phyloP scores from a whole-genome alignment of 2,329 filamentous ascomycete genomes.

The Fusarium fracticaudum region DNA sequence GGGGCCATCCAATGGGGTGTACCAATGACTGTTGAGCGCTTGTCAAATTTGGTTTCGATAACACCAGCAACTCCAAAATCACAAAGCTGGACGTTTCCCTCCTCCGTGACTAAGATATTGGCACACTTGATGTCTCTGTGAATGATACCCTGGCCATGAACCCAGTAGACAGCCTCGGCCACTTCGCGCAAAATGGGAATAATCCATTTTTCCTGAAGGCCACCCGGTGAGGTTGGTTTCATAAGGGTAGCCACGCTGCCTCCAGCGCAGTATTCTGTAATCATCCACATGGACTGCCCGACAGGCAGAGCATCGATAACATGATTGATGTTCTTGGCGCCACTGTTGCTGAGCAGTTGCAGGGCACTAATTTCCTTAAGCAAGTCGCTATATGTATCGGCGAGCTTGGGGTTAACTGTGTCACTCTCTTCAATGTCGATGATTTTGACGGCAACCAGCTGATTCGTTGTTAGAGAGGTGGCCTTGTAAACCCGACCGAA shows the following conservation, averaged over 20 bases:
- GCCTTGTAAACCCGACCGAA: constrained; percentile 80
- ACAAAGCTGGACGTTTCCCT: constrained; percentile 80
- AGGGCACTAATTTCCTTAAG: constrained; percentile 76
- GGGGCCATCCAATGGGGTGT: constrained; percentile 90
- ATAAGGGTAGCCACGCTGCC: constrained; percentile 81
- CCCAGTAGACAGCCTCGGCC: constrained; percentile 72
- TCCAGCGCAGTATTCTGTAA: constrained; percentile 86
- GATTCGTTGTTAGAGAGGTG: constrained; percentile 54
- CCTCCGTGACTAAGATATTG: constrained; percentile 82
- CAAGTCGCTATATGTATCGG: constrained; percentile 75
- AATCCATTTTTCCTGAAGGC: constrained; percentile 76
- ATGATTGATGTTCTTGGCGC: constrained; percentile 81
- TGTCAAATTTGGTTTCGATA: constrained; percentile 78
- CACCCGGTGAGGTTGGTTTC: constrained; percentile 72
- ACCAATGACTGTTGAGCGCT: constrained; percentile 82
- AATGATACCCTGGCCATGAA: constrained; percentile 74
- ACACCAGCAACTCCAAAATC: constrained; percentile 87
- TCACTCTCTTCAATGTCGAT: constrained; percentile 85
- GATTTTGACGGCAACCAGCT: constrained; percentile 80
- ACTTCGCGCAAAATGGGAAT: constrained; percentile 74
- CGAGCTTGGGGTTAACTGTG: constrained; percentile 69
- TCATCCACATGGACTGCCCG: constrained; percentile 85
- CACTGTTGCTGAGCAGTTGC: constrained; percentile 76
- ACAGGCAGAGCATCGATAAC: constrained; percentile 83
- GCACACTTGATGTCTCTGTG: constrained; percentile 79